A percentile compares a stretch with the other conserved stretches of the same genome.
These are phyloP conservation scores for Vitis amurensis DNA, from an alignment of 164 flowering plant species.

Conservation along the genomic window DNA sequence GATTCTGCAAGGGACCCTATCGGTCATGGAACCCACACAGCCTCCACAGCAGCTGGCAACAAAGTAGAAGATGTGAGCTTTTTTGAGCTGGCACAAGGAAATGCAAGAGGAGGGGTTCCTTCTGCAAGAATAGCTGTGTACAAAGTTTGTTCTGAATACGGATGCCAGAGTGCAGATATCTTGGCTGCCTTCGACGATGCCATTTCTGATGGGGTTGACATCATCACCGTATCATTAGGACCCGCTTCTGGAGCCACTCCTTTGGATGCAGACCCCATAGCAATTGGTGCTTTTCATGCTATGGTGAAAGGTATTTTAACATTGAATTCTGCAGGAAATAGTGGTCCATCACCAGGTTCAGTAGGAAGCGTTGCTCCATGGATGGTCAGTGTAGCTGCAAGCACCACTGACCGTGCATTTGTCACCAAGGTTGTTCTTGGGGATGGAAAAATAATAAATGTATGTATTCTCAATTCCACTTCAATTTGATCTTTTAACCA, in stretches of 20 bases:
- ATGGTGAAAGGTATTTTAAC: conserved; percentile 29
- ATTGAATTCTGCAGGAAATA: conserved; percentile 27
- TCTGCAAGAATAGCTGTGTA: conserved; percentile 22
- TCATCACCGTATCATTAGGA: conserved; percentile 25
- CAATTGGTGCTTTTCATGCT: conserved; percentile 40
- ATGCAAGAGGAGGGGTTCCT: conserved; percentile 19
- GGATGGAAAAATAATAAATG: conserved; percentile 14
- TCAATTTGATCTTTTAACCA: no score
- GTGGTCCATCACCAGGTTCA: conserved; percentile 9
- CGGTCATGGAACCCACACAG: conserved; percentile 28
- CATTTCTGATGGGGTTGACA: conserved; percentile 29
- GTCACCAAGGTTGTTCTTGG: conserved; percentile 29
- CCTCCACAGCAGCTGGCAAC: conserved; percentile 22
- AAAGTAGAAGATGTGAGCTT: conserved; percentile 7
- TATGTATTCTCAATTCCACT: conserved; percentile 1
- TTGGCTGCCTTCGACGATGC: conserved; percentile 35
- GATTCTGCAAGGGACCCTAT: conserved; percentile 5
- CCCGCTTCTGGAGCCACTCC: conserved; percentile 3
- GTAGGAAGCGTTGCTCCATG: conserved; percentile 30
- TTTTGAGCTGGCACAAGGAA: conserved; percentile 13
- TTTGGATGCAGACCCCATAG: not conserved
- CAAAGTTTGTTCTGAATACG: conserved; percentile 4
- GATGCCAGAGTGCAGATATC: not conserved
- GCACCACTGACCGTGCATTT: conserved; percentile 24
- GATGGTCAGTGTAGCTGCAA: conserved; percentile 34